phyloP scores from a whole-genome alignment of 768 basidiomycete species.

The Vishniacozyma victoriae region DNA sequence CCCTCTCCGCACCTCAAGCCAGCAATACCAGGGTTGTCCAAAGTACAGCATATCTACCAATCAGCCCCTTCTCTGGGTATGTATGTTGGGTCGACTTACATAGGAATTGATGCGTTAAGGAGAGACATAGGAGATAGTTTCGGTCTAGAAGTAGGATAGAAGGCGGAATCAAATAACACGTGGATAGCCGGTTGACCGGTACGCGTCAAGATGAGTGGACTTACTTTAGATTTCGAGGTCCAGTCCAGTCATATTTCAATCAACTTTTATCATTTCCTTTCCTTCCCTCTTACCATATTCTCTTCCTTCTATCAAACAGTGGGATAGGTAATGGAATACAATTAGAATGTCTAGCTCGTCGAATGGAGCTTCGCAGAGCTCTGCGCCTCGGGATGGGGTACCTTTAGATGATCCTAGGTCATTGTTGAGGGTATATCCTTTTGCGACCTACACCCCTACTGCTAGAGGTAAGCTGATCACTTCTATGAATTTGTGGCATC shows the following conservation, averaged over 20 bases:
- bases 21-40: not conserved
- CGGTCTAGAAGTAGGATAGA: not conserved
- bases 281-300: too few species aligned
- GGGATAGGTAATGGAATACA: conserved; percentile 1
- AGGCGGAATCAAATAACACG: not conserved
- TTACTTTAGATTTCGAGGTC: not conserved
- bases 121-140: not conserved
- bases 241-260: not conserved
- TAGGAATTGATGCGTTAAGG: not conserved
- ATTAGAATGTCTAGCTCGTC: too few species aligned
- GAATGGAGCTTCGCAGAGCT: too few species aligned
- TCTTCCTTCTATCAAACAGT: not conserved
- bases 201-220: not conserved
- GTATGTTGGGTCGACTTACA: not conserved
- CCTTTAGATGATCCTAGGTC: conserved; percentile 19
- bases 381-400: too few species aligned
- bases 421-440: conserved; percentile 34
- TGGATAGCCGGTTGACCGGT: not conserved
- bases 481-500: not conserved
- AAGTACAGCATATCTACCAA: not conserved
- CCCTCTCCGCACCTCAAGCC: conserved; percentile 5
- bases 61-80: too few species aligned
- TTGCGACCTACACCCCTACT: conserved; percentile 36
- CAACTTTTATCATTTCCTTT: not conserved
- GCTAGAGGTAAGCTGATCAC: conserved; percentile 31